Evolutionary conservation across 805 yeast genomes (phyloP).

Genomic region (Monosporozyma unispora): DNA sequence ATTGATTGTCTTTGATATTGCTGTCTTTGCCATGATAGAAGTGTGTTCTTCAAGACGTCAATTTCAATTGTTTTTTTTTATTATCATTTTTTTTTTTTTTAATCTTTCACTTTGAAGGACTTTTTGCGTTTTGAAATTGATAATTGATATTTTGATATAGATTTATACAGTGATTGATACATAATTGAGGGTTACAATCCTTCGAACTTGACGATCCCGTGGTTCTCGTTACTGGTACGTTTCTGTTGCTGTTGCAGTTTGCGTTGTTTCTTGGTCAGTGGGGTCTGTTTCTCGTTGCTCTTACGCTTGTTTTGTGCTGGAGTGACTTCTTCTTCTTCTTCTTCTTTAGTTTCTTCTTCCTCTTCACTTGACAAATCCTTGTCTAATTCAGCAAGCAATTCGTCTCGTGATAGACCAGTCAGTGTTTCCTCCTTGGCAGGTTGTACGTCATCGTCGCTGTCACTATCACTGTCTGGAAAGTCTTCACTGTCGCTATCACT

Average conservation of each 20-base stretch:
- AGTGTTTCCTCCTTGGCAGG: slow-evolving; percentile 21
- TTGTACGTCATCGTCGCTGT: slow-evolving; percentile 11
- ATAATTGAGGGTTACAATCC: slow-evolving; percentile 33
- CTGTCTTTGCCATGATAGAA: background rate
- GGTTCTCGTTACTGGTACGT: slow-evolving; percentile 33
- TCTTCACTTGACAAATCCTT: slow-evolving; percentile 16
- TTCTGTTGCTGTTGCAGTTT: slow-evolving; percentile 15
- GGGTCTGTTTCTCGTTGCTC: slow-evolving; percentile 10
- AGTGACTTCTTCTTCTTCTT: slow-evolving; percentile 4
- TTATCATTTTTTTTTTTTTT: background rate
- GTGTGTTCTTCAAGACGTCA: background rate
- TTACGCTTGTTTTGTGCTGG: background rate
- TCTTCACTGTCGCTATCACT: slow-evolving; percentile 13
- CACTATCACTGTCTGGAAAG: slow-evolving; percentile 16
- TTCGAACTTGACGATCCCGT: slow-evolving; percentile 58
- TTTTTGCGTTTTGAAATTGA: too few relatives aligned
- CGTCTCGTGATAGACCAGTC: slow-evolving; percentile 23
- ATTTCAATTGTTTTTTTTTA: background rate
- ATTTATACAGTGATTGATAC: too few relatives aligned
- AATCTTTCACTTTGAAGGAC: background rate
- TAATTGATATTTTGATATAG: too few relatives aligned
- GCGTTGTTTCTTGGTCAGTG: slow-evolving; percentile 1
- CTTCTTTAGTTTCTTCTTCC: slow-evolving; percentile 7
- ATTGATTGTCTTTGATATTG: background rate
- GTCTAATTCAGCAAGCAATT: slow-evolving; percentile 26